A percentile compares a stretch with the other conserved stretches of the same genome.
Evolutionary conservation across 352 stramenopile species (phyloP).

Genomic region (Pythium monospermum): DNA sequence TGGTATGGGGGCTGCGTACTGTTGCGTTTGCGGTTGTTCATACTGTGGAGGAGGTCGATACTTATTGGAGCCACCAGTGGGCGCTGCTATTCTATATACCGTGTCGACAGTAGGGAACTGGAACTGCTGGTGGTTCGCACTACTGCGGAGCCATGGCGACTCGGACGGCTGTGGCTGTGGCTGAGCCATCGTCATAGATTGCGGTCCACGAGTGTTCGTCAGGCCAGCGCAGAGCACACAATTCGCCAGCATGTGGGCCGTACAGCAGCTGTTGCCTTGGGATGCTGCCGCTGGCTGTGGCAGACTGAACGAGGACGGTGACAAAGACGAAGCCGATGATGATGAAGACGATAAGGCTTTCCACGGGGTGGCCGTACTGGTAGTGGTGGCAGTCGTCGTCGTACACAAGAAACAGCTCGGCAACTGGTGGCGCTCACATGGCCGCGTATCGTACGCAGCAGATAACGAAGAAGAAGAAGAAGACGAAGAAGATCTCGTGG

Average conservation of each 20-base stretch:
- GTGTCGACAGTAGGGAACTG: neutral
- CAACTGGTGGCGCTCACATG: slow-evolving; percentile 48
- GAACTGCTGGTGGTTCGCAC: neutral
- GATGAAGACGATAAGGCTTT: neutral
- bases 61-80: too few relatives aligned
- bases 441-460: slow-evolving; percentile 3
- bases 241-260: slow-evolving; percentile 54
- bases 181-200: neutral
- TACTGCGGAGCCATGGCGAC: too few relatives aligned
- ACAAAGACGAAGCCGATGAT: neutral
- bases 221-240: slow-evolving; percentile 61
- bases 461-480: neutral
- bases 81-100: too few relatives aligned
- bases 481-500: neutral
- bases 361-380: too few relatives aligned
- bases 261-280: slow-evolving; percentile 31
- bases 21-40: too few relatives aligned
- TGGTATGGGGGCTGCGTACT: too few relatives aligned
- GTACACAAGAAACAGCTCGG: slow-evolving; percentile 62
- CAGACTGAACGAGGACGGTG: neutral
- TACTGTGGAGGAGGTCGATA: neutral
- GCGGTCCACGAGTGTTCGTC: neutral
- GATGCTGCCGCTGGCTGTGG: neutral
- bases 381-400: slow-evolving; percentile 19
- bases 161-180: neutral